Percentiles rank a stretch among this genome's conserved stretches.
phyloP scores from a whole-genome alignment of 768 basidiomycete genomes.

The Tricholoma flavovirens region DNA sequence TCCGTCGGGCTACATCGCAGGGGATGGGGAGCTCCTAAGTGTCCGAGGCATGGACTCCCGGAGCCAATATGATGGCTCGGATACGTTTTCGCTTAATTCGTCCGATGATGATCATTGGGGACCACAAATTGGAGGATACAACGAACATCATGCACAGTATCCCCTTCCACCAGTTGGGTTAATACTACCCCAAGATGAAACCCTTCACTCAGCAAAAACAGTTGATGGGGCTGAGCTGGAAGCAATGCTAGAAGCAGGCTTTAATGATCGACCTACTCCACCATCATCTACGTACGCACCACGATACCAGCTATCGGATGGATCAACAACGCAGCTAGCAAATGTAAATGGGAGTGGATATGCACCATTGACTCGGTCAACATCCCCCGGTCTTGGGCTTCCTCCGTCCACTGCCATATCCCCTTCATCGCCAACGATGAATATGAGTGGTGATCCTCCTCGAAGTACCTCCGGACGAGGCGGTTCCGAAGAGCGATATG shows the following conservation, averaged over 20 bases:
- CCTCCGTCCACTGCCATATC: slow-evolving; percentile 30
- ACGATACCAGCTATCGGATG: slow-evolving; percentile 62
- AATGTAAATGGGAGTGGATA: slow-evolving; percentile 47
- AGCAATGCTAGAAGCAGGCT: slow-evolving; percentile 89
- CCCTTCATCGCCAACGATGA: slow-evolving; percentile 34
- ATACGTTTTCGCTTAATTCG: slow-evolving; percentile 73
- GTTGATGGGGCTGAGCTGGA: slow-evolving; percentile 77
- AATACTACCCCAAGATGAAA: slow-evolving; percentile 32
- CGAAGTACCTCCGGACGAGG: slow-evolving; percentile 13
- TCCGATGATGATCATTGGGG: slow-evolving; percentile 98
- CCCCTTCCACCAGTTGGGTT: slow-evolving; percentile 84
- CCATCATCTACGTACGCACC: slow-evolving; percentile 38
- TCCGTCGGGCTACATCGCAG: slow-evolving; percentile 58
- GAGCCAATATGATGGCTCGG: slow-evolving; percentile 72
- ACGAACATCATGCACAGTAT: slow-evolving; percentile 73
- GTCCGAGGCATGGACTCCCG: slow-evolving; percentile 45
- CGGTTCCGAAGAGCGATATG: slow-evolving; percentile 38
- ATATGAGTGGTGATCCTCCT: slow-evolving; percentile 17
- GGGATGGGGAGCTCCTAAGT: slow-evolving; percentile 59
- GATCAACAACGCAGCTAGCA: slow-evolving; percentile 38
- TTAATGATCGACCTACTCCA: slow-evolving; percentile 66
- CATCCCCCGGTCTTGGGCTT: slow-evolving; percentile 33
- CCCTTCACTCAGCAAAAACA: slow-evolving; percentile 35
- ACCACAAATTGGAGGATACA: slow-evolving; percentile 90
- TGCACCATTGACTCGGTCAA: slow-evolving; percentile 46